Percentiles rank a stretch among this genome's conserved stretches.
phyloP scores from a whole-genome alignment of 169 alveolate species.

The Plasmodium knowlesi region DNA sequence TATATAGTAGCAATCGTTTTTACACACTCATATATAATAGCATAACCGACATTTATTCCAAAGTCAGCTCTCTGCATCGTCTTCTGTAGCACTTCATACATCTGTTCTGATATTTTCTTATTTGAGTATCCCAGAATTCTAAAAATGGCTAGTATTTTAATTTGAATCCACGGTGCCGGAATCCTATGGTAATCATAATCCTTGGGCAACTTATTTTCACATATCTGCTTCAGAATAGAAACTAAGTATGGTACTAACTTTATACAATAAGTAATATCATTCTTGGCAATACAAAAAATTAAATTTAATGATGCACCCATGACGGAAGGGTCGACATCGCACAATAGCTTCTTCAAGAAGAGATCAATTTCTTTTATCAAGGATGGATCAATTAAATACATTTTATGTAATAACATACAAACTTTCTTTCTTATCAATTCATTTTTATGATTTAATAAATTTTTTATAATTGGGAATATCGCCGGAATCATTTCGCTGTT shows the following conservation, averaged over 20 bases:
- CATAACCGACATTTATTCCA: slow-evolving; percentile 93
- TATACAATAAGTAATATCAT: slow-evolving; percentile 85
- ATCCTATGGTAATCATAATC: slow-evolving; percentile 95
- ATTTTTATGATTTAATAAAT: slow-evolving; percentile 86
- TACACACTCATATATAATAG: slow-evolving; percentile 94
- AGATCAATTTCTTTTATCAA: slow-evolving; percentile 80
- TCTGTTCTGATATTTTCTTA: slow-evolving; percentile 88
- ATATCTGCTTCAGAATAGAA: slow-evolving; percentile 92
- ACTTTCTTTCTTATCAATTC: slow-evolving; percentile 92
- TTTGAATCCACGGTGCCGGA: slow-evolving; percentile 98
- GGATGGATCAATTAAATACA: slow-evolving; percentile 85
- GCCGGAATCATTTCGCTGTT: slow-evolving; percentile 92
- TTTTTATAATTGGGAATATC: slow-evolving; percentile 88
- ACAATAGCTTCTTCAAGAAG: slow-evolving; percentile 91
- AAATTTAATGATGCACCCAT: slow-evolving; percentile 94
- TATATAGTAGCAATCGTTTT: slow-evolving; percentile 92
- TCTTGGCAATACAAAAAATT: slow-evolving; percentile 85
- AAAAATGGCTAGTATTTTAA: slow-evolving; percentile 88
- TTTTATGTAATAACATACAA: slow-evolving; percentile 91
- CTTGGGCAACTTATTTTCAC: slow-evolving; percentile 92
- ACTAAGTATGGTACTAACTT: slow-evolving; percentile 91
- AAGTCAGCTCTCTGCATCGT: slow-evolving; percentile 89
- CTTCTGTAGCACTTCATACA: slow-evolving; percentile 91
- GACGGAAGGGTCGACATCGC: slow-evolving; percentile 95
- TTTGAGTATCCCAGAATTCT: slow-evolving; percentile 90